These are phyloP conservation scores for Ophiocordyceps unilateralis DNA, from an alignment of 2,329 filamentous ascomycete species.

Conservation along the genomic window DNA sequence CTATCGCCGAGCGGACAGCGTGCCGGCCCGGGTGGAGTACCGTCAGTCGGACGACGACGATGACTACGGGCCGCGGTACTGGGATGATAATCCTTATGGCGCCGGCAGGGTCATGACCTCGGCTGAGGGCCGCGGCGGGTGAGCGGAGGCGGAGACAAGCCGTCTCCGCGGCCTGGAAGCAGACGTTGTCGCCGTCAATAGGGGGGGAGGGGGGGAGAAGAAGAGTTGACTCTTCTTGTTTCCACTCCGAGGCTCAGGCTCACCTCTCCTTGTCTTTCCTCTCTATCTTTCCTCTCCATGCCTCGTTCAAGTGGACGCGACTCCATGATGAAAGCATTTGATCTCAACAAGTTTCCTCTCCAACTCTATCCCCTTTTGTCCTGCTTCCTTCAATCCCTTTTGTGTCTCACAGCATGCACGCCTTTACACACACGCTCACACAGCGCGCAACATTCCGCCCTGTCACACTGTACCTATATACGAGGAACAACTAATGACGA, in stretches of 20 bases:
- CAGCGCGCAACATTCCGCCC: not conserved
- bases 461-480: too few species aligned
- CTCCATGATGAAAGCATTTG: too few species aligned
- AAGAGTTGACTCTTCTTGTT: too few species aligned
- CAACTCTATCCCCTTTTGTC: too few species aligned
- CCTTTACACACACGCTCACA: not conserved
- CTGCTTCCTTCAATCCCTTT: too few species aligned
- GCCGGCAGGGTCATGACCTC: slow-evolving; percentile 21
- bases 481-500: slow-evolving; percentile 4
- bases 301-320: too few species aligned
- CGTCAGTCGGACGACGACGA: slow-evolving; percentile 18
- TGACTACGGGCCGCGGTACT: slow-evolving; percentile 26
- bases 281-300: not conserved
- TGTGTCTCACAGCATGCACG: too few species aligned
- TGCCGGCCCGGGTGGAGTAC: slow-evolving; percentile 23
- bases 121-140: not conserved
- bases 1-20: slow-evolving; percentile 25
- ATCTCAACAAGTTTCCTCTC: too few species aligned
- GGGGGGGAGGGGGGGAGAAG: too few species aligned
- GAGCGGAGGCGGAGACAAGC: not conserved
- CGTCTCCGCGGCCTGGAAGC: not conserved
- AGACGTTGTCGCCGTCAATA: too few species aligned
- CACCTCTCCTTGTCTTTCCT: not conserved
- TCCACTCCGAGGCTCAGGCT: too few species aligned
- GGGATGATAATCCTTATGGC: slow-evolving; percentile 29